These are phyloP conservation scores for Vigna reflexopilosa DNA, from an alignment of 306 rosid species.

Conservation along the genomic window DNA sequence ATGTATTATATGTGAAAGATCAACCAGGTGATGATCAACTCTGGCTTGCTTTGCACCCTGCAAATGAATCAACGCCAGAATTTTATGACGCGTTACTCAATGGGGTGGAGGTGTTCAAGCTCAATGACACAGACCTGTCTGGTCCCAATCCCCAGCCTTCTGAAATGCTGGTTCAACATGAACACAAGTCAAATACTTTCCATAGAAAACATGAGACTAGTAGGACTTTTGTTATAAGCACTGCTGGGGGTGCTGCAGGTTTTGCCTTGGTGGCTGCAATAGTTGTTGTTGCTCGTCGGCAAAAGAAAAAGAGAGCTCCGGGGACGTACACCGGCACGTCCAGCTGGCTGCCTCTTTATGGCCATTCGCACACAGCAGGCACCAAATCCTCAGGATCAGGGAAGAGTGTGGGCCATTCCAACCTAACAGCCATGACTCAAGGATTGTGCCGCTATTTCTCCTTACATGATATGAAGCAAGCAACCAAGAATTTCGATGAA, in stretches of 20 bases:
- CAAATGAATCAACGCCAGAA: slow-evolving; percentile 38
- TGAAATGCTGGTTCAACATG: slow-evolving; percentile 41
- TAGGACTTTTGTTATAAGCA: slow-evolving; percentile 38
- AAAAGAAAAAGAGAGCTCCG: slow-evolving; percentile 37
- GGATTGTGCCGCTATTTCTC: slow-evolving; percentile 60
- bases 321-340: slow-evolving; percentile 43
- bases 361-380: slow-evolving; percentile 35
- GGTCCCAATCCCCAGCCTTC: slow-evolving; percentile 65
- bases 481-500: slow-evolving; percentile 58
- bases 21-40: slow-evolving; percentile 36
- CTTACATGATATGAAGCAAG: slow-evolving; percentile 55
- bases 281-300: slow-evolving; percentile 18
- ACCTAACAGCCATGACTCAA: slow-evolving; percentile 54
- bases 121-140: slow-evolving; percentile 54
- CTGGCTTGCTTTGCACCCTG: slow-evolving; percentile 58
- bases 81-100: slow-evolving; percentile 54
- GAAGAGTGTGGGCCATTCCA: slow-evolving; percentile 48
- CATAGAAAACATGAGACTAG: background rate
- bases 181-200: slow-evolving; percentile 23
- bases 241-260: slow-evolving; percentile 61
- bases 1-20: slow-evolving; percentile 35
- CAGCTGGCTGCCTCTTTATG: slow-evolving; percentile 58
- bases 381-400: slow-evolving; percentile 48
- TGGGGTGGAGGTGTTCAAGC: slow-evolving; percentile 61
- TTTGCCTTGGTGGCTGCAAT: slow-evolving; percentile 56